Evolutionary conservation across 805 yeast species (phyloP).

Genomic region (Candida germanica): DNA sequence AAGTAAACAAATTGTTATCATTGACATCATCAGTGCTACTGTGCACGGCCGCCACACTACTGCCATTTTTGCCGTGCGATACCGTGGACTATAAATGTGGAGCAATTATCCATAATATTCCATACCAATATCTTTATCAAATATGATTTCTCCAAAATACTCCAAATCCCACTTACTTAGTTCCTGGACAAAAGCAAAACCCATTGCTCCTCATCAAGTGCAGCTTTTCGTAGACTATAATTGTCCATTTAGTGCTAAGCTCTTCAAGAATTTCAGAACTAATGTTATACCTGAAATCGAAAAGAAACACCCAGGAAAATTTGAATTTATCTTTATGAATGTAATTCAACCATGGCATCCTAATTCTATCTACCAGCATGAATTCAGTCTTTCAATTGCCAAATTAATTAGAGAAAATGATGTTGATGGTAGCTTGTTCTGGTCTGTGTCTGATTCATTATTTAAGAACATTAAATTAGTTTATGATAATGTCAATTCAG

Average conservation of each 20-base stretch:
- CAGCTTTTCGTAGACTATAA: constrained; percentile 72
- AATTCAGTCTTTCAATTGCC: constrained; percentile 71
- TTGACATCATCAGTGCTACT: too few species aligned
- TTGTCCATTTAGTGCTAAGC: constrained; percentile 70
- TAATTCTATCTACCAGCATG: constrained; percentile 63
- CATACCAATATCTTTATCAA: neutral
- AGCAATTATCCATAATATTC: too few species aligned
- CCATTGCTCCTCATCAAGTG: constrained; percentile 40
- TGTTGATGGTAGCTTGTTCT: constrained; percentile 21
- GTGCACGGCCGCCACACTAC: too few species aligned
- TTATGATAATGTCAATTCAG: constrained; percentile 59
- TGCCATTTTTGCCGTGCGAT: too few species aligned
- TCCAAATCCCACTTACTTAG: constrained; percentile 34
- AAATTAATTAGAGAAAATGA: constrained; percentile 46
- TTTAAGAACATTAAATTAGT: constrained; percentile 54
- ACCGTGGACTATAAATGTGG: too few species aligned
- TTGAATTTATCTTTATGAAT: constrained; percentile 63
- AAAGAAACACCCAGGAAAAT: constrained; percentile 43
- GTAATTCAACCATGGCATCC: constrained; percentile 94
- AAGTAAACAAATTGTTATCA: too few species aligned
- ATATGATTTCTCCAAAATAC: constrained; percentile 43
- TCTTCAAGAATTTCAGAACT: constrained; percentile 53
- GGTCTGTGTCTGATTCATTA: constrained; percentile 52
- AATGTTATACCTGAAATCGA: constrained; percentile 53
- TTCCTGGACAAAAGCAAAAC: constrained; percentile 7